Evolutionary conservation across 805 yeast species (phyloP).

Genomic region (Lipomyces yamadae): DNA sequence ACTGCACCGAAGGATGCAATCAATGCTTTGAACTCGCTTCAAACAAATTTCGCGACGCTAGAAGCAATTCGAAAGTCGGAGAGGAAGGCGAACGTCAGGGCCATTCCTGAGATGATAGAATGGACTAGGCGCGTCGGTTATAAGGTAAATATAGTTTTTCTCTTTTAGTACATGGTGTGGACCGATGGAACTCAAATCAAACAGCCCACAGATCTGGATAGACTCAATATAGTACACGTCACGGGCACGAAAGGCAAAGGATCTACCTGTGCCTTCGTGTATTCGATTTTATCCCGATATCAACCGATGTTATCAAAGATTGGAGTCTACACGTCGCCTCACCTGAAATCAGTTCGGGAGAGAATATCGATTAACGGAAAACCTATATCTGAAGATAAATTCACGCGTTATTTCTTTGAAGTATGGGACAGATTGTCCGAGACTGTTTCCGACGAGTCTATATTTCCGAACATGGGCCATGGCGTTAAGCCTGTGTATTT

Average conservation of each 20-base stretch:
- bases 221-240: constrained; percentile 80
- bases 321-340: constrained; percentile 97
- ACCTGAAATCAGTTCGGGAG: constrained; percentile 88
- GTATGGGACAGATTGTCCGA: constrained; percentile 81
- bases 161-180: constrained; percentile 18
- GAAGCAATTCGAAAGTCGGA: constrained; percentile 79
- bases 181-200: background rate
- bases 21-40: constrained; percentile 79
- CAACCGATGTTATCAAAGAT: constrained; percentile 54
- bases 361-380: constrained; percentile 84
- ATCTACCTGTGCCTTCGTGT: constrained; percentile 93
- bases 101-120: constrained; percentile 84
- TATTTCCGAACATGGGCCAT: constrained; percentile 74
- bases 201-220: constrained; percentile 66
- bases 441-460: constrained; percentile 58
- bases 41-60: constrained; percentile 87
- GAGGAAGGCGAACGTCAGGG: constrained; percentile 59
- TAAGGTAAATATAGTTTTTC: constrained; percentile 35
- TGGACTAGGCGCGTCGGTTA: constrained; percentile 77
- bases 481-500: constrained; percentile 89
- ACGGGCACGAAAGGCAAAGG: constrained; percentile 99
- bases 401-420: constrained; percentile 89
- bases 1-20: constrained; percentile 68
- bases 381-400: constrained; percentile 79
- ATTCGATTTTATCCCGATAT: constrained; percentile 76